Percentiles rank a stretch among this genome's conserved stretches.
These are phyloP conservation scores for Lomentospora prolificans DNA, from an alignment of 2,329 filamentous ascomycete species.

Conservation along the genomic window DNA sequence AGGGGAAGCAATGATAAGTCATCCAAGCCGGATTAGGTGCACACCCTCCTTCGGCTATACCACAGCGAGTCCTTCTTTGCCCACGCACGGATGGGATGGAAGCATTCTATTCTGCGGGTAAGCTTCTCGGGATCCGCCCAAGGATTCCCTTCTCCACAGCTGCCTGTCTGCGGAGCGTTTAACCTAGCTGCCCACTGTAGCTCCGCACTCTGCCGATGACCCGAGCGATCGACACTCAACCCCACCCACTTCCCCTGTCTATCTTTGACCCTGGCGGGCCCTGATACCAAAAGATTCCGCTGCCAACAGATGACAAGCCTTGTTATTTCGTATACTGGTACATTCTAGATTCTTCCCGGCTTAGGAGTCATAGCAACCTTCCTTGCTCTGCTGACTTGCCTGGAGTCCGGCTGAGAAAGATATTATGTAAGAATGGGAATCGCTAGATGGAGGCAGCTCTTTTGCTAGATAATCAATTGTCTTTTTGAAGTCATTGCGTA, in stretches of 20 bases:
- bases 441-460: no score
- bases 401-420: no score
- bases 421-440: no score
- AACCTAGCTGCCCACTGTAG: not conserved
- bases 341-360: not conserved
- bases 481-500: no score
- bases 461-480: no score
- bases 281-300: no score
- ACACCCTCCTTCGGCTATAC: not conserved
- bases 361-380: no score
- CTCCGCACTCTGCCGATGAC: not conserved
- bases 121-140: not conserved
- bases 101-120: not conserved
- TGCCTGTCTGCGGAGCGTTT: not conserved
- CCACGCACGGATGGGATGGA: not conserved
- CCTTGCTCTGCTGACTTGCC: no score
- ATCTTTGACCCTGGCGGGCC: no score
- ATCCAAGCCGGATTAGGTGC: not conserved
- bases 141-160: not conserved
- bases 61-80: not conserved
- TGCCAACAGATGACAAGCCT: not conserved
- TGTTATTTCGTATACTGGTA: not conserved
- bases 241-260: not conserved
- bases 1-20: not conserved
- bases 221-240: not conserved